These are phyloP conservation scores for Paraphoma chrysanthemicola DNA, from an alignment of 2,329 filamentous ascomycete genomes.

Conservation along the genomic window DNA sequence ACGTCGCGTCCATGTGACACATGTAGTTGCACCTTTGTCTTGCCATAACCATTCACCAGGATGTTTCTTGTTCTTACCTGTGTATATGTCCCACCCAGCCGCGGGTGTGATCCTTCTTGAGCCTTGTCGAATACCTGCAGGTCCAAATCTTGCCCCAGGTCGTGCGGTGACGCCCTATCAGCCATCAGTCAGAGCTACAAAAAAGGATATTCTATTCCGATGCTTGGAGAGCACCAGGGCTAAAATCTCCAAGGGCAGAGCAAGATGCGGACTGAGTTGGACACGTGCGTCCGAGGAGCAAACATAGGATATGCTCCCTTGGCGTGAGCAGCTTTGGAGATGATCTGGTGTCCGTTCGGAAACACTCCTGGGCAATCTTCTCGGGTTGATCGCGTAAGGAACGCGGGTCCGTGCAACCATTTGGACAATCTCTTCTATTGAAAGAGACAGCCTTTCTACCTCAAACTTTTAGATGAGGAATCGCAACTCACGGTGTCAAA, in stretches of 20 bases:
- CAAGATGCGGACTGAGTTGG: too few relatives aligned
- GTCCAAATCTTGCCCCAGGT: slow-evolving; percentile 61
- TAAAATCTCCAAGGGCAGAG: too few relatives aligned
- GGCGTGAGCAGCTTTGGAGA: too few relatives aligned
- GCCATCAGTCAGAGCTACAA: slow-evolving; percentile 7
- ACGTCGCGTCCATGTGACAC: not conserved
- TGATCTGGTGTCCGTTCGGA: too few relatives aligned
- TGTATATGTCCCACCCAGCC: slow-evolving; percentile 57
- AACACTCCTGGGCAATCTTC: too few relatives aligned
- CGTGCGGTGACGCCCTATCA: slow-evolving; percentile 57
- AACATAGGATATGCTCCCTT: too few relatives aligned
- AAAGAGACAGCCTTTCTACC: too few relatives aligned
- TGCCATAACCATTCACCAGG: not conserved
- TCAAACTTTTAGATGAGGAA: too few relatives aligned
- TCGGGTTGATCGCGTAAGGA: too few relatives aligned
- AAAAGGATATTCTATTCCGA: not conserved
- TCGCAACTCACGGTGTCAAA: slow-evolving; percentile 55
- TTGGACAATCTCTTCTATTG: too few relatives aligned
- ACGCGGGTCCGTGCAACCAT: too few relatives aligned
- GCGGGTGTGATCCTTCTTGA: slow-evolving; percentile 56
- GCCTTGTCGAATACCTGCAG: slow-evolving; percentile 59
- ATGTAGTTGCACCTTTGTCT: not conserved
- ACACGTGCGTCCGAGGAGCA: too few relatives aligned
- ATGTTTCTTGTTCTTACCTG: slow-evolving; percentile 41
- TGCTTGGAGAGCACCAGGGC: not conserved